phyloP scores from a whole-genome alignment of 768 basidiomycete genomes.

The Tephrocybe rancida region DNA sequence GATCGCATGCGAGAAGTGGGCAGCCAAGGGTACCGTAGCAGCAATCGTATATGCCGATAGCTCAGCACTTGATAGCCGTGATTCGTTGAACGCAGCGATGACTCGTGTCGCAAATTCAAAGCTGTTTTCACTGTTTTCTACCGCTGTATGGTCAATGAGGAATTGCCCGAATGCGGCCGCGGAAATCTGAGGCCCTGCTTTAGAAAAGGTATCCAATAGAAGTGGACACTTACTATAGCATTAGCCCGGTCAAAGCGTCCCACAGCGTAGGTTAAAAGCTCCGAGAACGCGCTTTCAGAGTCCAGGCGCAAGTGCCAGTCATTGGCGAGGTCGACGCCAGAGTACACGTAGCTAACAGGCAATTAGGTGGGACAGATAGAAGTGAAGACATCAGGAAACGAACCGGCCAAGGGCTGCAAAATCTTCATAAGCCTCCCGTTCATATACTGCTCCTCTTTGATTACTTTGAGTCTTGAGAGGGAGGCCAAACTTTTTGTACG shows the following conservation, averaged over 20 bases:
- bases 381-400: constrained; percentile 23
- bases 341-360: constrained; percentile 42
- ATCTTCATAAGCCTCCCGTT: constrained; percentile 38
- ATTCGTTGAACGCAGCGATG: constrained; percentile 16
- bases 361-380: background rate
- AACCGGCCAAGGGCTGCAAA: constrained; percentile 54
- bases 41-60: constrained; percentile 55
- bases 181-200: background rate
- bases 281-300: constrained; percentile 31
- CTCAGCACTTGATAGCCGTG: constrained; percentile 25
- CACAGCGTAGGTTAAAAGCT: constrained; percentile 31
- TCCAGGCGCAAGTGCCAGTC: constrained; percentile 50
- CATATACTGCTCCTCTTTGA: constrained; percentile 33
- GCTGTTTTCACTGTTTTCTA: constrained; percentile 21
- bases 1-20: constrained; percentile 57
- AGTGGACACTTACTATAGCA: constrained; percentile 18
- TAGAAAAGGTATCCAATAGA: background rate
- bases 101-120: constrained; percentile 36
- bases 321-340: constrained; percentile 43
- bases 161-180: background rate
- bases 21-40: constrained; percentile 55
- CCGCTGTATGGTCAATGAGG: constrained; percentile 16
- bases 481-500: constrained; percentile 39
- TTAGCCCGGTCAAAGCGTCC: constrained; percentile 29
- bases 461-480: constrained; percentile 38